Percentiles rank a stretch among this genome's conserved stretches.
These are phyloP conservation scores for Fusarium miscanthi DNA, from an alignment of 2,329 filamentous ascomycete genomes.

Conservation along the genomic window DNA sequence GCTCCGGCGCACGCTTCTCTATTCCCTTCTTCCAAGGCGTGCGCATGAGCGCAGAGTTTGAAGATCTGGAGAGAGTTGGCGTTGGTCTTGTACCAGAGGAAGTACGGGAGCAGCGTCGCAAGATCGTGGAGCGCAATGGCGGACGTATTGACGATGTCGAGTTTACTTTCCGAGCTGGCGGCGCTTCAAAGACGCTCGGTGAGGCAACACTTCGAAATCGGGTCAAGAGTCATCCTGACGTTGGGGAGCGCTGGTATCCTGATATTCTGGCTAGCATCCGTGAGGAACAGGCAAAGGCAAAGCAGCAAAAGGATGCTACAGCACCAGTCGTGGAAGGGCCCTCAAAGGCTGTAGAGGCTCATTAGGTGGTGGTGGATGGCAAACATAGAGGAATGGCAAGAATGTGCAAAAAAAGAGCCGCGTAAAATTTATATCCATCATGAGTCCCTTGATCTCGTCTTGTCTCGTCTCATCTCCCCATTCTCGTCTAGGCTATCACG, in stretches of 20 bases:
- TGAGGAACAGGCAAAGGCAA: slow-evolving; percentile 64
- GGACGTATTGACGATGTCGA: slow-evolving; percentile 80
- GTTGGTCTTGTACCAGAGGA: slow-evolving; percentile 69
- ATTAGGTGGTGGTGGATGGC: slow-evolving; percentile 33
- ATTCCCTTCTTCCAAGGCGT: slow-evolving; percentile 93
- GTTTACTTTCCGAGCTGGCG: slow-evolving; percentile 82
- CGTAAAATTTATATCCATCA: slow-evolving; percentile 34
- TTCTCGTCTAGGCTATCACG: slow-evolving; percentile 30
- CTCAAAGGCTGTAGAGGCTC: slow-evolving; percentile 47
- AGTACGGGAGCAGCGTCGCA: slow-evolving; percentile 70
- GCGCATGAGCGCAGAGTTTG: slow-evolving; percentile 81
- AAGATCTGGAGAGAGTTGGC: slow-evolving; percentile 74
- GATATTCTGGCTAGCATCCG: slow-evolving; percentile 69
- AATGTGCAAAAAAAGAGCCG: slow-evolving; percentile 30
- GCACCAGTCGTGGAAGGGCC: slow-evolving; percentile 33
- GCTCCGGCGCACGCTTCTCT: slow-evolving; percentile 78
- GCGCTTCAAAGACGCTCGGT: slow-evolving; percentile 74
- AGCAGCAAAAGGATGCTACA: slow-evolving; percentile 45
- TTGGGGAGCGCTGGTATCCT: slow-evolving; percentile 84
- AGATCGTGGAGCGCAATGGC: slow-evolving; percentile 66
- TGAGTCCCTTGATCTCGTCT: slow-evolving; percentile 30
- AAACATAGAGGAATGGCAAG: slow-evolving; percentile 2
- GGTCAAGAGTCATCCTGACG: slow-evolving; percentile 88
- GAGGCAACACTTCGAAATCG: slow-evolving; percentile 88
- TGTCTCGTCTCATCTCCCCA: background rate